Base-by-base conservation (phyloP, 1,284 basidiomycete genomes). In the Flammula alnicola region DNA sequence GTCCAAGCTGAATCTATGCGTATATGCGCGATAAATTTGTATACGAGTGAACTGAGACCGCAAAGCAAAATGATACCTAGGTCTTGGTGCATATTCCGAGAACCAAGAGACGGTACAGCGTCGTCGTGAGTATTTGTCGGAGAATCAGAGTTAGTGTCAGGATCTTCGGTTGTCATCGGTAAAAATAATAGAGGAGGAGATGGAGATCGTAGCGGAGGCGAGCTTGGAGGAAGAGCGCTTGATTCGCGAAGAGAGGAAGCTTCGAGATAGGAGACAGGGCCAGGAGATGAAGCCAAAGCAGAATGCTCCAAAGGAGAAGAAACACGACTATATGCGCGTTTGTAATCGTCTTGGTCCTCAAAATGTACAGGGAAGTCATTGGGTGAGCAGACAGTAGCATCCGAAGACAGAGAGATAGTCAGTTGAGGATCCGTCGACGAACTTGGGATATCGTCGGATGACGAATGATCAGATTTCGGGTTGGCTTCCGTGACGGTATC, bases 251-350 rank as follows among this genome's bases (percentile, higher is more conserved):
- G 16, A 8, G 6, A n/a, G 14, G 29, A n/a, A 29, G 33, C 25
- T 8, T 30, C 33, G 9, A 20, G 23, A 20, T 16, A 16, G 9
- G 22, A 41, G 5, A 10, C 19, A 27, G 37, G 32, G 4, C 14
- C 32, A 14, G 4, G 39, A 16, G 40, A 44, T 3, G 40, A 51
- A 9, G 29, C 16, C 5, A 36, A 9, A 14, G 22, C 14, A 22
- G 11, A n/a, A n/a, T n/a, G n/a, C n/a, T n/a, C 6, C 3, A 32
- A 31, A 14, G 49, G 44, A 2, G 47, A 36, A 23, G 49, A 40
- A 33, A 12, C 16, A 12, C 40, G 44, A n/a, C 29, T 56, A 50
- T 56, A 56, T 56, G 54, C 54, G 51, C 32, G 9, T 41, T 44
- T 47, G 32, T 51, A 17, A 12, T 5, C 19, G 19, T 20, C 10